These are phyloP conservation scores for Inga leiocalycina DNA, from an alignment of 306 rosid genomes.

Conservation along the genomic window DNA sequence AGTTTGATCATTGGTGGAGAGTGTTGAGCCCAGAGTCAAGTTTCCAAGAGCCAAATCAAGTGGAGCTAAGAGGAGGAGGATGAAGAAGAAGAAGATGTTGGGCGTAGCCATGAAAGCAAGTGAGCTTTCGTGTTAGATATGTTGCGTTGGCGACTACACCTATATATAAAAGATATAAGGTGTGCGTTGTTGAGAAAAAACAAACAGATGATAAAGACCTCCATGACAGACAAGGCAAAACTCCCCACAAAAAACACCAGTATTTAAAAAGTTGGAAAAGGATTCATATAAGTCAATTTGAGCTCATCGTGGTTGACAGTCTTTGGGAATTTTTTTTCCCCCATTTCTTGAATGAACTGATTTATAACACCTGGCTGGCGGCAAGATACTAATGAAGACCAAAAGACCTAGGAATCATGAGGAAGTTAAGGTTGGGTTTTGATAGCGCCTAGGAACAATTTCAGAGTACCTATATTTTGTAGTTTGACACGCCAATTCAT, in stretches of 20 bases:
- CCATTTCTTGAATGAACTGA: neutral
- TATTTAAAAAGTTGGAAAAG: too few species aligned
- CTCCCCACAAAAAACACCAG: neutral
- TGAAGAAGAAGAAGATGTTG: neutral
- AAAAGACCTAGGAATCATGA: neutral
- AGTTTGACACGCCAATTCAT: too few species aligned
- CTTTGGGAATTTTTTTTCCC: neutral
- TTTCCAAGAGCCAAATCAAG: neutral
- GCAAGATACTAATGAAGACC: neutral
- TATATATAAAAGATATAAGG: too few species aligned
- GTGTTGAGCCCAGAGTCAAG: neutral
- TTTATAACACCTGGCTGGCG: neutral
- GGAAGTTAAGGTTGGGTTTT: neutral
- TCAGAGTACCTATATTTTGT: neutral
- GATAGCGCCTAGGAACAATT: neutral
- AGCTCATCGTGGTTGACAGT: too few species aligned
- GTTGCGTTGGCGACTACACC: neutral
- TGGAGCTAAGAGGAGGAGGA: constrained; percentile 7
- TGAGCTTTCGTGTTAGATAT: neutral
- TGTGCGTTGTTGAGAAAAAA: too few species aligned
- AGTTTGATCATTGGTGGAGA: constrained; percentile 27
- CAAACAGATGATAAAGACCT: neutral
- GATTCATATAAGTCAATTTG: too few species aligned
- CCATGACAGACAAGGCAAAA: neutral
- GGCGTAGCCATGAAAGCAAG: constrained; percentile 16